These are phyloP conservation scores for Kluyveromyces nonfermentans DNA, from an alignment of 805 yeast genomes.

Conservation along the genomic window DNA sequence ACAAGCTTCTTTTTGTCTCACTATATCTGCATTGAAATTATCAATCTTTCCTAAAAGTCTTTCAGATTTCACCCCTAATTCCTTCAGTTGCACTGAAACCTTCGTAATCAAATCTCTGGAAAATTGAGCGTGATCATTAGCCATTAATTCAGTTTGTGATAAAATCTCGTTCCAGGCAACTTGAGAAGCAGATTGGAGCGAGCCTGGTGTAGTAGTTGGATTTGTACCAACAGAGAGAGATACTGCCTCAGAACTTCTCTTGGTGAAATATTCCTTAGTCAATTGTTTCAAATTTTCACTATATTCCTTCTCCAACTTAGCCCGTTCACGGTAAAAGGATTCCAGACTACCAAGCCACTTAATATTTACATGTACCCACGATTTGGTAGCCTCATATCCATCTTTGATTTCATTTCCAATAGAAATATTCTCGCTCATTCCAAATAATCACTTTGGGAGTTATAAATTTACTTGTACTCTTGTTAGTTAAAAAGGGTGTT, in stretches of 20 bases:
- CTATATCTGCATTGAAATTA: slow-evolving; percentile 49
- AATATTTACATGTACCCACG: slow-evolving; percentile 70
- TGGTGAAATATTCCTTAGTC: slow-evolving; percentile 60
- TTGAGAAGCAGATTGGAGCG: slow-evolving; percentile 76
- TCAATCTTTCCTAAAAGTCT: slow-evolving; percentile 47
- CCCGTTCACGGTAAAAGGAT: slow-evolving; percentile 73
- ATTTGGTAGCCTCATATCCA: slow-evolving; percentile 63
- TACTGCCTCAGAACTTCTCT: slow-evolving; percentile 62
- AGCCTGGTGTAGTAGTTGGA: slow-evolving; percentile 90
- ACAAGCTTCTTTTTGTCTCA: slow-evolving; percentile 31
- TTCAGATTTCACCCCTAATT: slow-evolving; percentile 44
- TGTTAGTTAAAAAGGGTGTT: too few species aligned
- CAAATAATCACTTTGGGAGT: too few species aligned
- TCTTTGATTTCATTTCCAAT: slow-evolving; percentile 75
- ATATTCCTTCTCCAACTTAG: slow-evolving; percentile 76
- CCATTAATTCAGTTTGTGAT: slow-evolving; percentile 70
- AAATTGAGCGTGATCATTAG: slow-evolving; percentile 54
- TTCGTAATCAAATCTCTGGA: slow-evolving; percentile 50
- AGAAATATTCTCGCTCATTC: slow-evolving; percentile 22
- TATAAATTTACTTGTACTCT: too few species aligned
- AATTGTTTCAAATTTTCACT: slow-evolving; percentile 55
- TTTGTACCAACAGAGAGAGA: slow-evolving; percentile 78
- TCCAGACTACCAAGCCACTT: slow-evolving; percentile 73
- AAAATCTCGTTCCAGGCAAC: slow-evolving; percentile 88
- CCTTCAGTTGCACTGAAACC: slow-evolving; percentile 51